A percentile compares a stretch with the other conserved stretches of the same genome.
Evolutionary conservation across 148 eudicot genomes (phyloP).

Genomic region (Persicaria maculosa): DNA sequence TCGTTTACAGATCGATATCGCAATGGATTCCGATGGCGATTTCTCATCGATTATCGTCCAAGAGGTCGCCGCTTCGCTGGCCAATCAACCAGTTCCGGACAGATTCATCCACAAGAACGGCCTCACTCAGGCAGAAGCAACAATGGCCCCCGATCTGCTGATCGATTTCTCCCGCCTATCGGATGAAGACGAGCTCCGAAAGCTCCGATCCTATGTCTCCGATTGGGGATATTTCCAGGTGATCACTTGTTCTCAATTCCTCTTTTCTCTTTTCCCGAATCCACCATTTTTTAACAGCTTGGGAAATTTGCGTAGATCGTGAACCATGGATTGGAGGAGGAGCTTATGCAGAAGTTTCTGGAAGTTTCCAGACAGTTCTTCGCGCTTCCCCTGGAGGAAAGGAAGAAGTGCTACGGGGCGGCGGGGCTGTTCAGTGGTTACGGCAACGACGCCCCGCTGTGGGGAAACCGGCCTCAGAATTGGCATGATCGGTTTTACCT

Average conservation of each 20-base stretch:
- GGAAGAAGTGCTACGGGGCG: conserved; percentile 2
- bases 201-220: conserved; percentile 1
- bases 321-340: conserved; percentile 7
- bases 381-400: conserved; percentile 13
- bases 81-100: not conserved
- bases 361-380: conserved; percentile 11
- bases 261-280: not conserved
- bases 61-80: not conserved
- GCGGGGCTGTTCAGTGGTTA: not conserved
- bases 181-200: not conserved
- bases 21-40: not conserved
- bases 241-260: not conserved
- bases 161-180: conserved; percentile 11
- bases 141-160: not conserved
- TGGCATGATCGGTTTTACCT: conserved; percentile 11
- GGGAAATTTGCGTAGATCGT: not conserved
- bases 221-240: conserved; percentile 2
- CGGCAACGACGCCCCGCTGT: not conserved
- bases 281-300: not conserved
- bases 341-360: conserved; percentile 9
- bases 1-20: not conserved
- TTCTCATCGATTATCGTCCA: conserved; percentile 2
- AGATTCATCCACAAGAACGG: not conserved
- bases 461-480: not conserved
- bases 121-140: not conserved